Percentiles rank a stretch among this genome's conserved stretches.
phyloP scores from a whole-genome alignment of 352 stramenopile species.

The Pythium chondricola region DNA sequence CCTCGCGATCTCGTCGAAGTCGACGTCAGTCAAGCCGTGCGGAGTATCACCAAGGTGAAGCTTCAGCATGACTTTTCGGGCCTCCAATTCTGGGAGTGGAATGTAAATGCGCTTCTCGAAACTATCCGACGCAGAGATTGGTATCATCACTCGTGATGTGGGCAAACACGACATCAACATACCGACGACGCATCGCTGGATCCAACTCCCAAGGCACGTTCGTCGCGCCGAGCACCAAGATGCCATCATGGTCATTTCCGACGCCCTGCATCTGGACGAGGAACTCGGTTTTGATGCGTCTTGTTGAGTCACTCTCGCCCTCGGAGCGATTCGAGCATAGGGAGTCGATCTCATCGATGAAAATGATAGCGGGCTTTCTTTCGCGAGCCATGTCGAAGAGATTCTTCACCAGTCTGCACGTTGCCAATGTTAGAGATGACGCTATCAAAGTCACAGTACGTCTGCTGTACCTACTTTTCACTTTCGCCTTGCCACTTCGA shows the following conservation, averaged over 20 bases:
- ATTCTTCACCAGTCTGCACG: slow-evolving; percentile 93
- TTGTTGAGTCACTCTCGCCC: slow-evolving; percentile 93
- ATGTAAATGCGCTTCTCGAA: slow-evolving; percentile 99
- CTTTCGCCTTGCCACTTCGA: slow-evolving; percentile 98
- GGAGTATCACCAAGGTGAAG: slow-evolving; percentile 97
- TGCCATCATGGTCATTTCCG: slow-evolving; percentile 82
- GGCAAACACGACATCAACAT: no score
- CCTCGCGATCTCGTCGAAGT: slow-evolving; percentile 92
- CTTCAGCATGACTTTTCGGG: slow-evolving; percentile 94
- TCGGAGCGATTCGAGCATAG: slow-evolving; percentile 90
- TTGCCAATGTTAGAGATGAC: no score
- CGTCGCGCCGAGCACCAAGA: slow-evolving; percentile 96
- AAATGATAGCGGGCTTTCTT: slow-evolving; percentile 92
- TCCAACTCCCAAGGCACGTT: slow-evolving; percentile 99
- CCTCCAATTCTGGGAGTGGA: slow-evolving; percentile 91
- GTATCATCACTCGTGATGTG: not conserved
- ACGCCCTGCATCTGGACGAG: slow-evolving; percentile 98
- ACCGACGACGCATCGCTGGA: slow-evolving; percentile 93
- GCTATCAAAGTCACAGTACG: not conserved
- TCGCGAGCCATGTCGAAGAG: slow-evolving; percentile 98
- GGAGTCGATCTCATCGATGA: slow-evolving; percentile 98
- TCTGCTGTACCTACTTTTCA: slow-evolving; percentile 51
- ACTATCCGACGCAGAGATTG: slow-evolving; percentile 25
- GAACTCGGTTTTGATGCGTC: slow-evolving; percentile 98
- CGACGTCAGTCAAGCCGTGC: slow-evolving; percentile 88